Evolutionary conservation across 805 yeast species (phyloP), one percentile per base, ranked within the genome.

Genomic region (Kuraishia cidri): DNA sequence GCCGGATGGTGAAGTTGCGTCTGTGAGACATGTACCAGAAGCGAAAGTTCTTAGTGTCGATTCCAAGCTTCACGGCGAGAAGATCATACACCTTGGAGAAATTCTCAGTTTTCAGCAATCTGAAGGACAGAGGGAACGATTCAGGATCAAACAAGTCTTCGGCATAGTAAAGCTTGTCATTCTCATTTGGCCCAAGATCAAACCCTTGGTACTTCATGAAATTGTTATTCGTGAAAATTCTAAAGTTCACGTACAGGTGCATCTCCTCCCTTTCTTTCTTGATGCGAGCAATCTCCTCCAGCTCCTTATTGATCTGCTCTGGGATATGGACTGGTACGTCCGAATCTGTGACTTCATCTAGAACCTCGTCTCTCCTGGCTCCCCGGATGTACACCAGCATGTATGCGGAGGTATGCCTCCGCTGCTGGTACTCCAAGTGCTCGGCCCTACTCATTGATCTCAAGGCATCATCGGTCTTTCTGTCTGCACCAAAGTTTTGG

Each of bases 381-480:
- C 83, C 75, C 34, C 94, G 69, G 40, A 88, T 71, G 51, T 92
- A 92, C 3, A 92, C 97, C 57, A 92, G 71, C 98, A 92, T 92
- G 50, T 92, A 92, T 2, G 98, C 98, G 26, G 92, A 84, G 0
- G 97, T 88, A 24, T 86, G 92, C 30, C 95, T 75, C 42, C 84
- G 73, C 19, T 82, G 60, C 29, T 69, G 64, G 39, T 79, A 78
- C 31, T 69, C 78, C 38, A 75, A 76, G 35, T 74, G 79, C 41
- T 80, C 79, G 11, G 59, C 58, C 45, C 80, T 66, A 0, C 79
- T 57, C 59, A 81, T 56, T 32, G 58, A 60, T 26, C 68, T 60
- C 14, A 75, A 52, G 28, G 69, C 66, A 9, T 60, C 64, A 15
- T 65, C 69, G 2, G 73, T 47, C 13, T 75, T 42, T 36, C 69